These are phyloP conservation scores for Pinus taeda DNA, from an alignment of 75 land plant genomes.

Conservation along the genomic window DNA sequence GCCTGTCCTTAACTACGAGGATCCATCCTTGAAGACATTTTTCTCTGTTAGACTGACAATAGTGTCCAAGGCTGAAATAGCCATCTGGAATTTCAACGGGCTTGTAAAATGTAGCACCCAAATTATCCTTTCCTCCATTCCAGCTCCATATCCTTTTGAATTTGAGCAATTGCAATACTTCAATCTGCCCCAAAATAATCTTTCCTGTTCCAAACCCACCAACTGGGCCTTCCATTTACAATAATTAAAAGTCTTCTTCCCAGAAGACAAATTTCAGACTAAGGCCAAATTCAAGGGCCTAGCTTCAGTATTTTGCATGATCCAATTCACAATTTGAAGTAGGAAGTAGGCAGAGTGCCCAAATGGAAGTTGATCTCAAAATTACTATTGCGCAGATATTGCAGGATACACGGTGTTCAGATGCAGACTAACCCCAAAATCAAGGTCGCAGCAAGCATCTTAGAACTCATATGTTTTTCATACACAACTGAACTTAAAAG, in stretches of 20 bases:
- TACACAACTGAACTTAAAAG: not conserved
- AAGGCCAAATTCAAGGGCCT: not conserved
- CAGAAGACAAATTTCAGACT: not conserved
- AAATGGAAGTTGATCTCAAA: no score
- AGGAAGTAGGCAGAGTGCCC: no score
- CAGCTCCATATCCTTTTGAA: conserved; percentile 26
- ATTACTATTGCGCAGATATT: no score
- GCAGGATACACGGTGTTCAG: no score
- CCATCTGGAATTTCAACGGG: conserved; percentile 29
- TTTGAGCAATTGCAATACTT: conserved; percentile 13
- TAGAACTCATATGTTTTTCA: not conserved
- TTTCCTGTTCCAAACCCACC: conserved; percentile 25
- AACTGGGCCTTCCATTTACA: not conserved
- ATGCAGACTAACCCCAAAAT: not conserved
- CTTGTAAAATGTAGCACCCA: conserved; percentile 35
- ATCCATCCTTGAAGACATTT: conserved; percentile 14
- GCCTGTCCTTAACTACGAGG: conserved; percentile 24
- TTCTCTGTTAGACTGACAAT: conserved; percentile 16
- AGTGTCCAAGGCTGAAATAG: conserved; percentile 18
- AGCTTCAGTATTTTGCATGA: not conserved
- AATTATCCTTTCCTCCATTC: conserved; percentile 19
- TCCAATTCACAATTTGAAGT: not conserved
- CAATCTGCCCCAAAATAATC: conserved; percentile 27
- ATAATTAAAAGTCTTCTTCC: not conserved
- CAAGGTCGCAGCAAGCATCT: not conserved